Evolutionary conservation across 331 rosid genomes (phyloP).

Genomic region (Cydonia oblonga): DNA sequence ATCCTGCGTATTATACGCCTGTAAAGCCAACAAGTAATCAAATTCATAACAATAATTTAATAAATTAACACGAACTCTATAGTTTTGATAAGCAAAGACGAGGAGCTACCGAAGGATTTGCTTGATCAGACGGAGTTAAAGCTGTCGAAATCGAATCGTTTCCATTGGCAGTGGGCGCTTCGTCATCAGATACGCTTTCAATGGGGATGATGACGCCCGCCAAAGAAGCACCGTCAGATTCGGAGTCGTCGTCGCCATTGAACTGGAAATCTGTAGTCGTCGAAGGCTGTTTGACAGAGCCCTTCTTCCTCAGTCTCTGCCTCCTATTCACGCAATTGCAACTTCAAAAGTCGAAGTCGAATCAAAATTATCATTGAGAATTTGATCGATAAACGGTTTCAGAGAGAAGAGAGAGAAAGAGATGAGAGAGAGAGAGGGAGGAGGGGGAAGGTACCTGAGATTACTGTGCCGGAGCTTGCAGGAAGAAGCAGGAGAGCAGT

Average conservation of each 20-base stretch:
- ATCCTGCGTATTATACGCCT: slow-evolving; percentile 40
- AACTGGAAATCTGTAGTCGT: slow-evolving; percentile 28
- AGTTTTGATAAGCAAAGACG: neutral
- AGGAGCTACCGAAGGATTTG: slow-evolving; percentile 29
- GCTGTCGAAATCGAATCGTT: slow-evolving; percentile 21
- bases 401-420: neutral
- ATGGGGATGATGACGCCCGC: slow-evolving; percentile 16
- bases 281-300: slow-evolving; percentile 28
- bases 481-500: slow-evolving; percentile 37
- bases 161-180: slow-evolving; percentile 2
- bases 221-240: slow-evolving; percentile 23
- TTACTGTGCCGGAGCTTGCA: slow-evolving; percentile 43
- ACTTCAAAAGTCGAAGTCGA: slow-evolving; percentile 28
- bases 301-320: slow-evolving; percentile 54
- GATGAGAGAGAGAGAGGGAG: neutral
- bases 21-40: slow-evolving; percentile 12
- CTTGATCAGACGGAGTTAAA: slow-evolving; percentile 14
- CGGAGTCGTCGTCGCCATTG: slow-evolving; percentile 33
- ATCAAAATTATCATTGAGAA: neutral
- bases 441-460: slow-evolving; percentile 31
- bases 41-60: neutral
- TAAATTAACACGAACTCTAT: neutral
- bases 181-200: slow-evolving; percentile 23
- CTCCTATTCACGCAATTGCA: slow-evolving; percentile 50
- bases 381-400: neutral